Conservation (phyloP, 2,329 filamentous ascomycete genomes). For the Saccharata proteae region DNA sequence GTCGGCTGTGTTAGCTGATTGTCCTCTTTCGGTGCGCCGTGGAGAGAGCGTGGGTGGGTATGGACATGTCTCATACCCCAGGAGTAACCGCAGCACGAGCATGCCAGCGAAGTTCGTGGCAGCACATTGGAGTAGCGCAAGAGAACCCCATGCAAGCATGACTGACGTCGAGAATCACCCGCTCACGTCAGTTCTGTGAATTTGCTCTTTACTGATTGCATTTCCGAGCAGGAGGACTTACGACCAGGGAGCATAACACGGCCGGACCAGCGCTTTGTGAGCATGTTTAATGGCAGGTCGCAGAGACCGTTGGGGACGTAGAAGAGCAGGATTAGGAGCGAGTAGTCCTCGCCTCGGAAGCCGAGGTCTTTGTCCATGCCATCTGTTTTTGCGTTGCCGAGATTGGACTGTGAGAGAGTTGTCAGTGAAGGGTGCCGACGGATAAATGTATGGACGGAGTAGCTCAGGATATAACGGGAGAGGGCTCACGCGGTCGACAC, state of each 20-base stretch:
- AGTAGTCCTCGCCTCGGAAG: slow-evolving; percentile 32
- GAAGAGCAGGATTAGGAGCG: slow-evolving; percentile 36
- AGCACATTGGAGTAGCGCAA: slow-evolving; percentile 37
- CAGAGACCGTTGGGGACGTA: slow-evolving; percentile 40
- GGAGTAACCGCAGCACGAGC: slow-evolving; percentile 37
- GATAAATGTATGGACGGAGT: slow-evolving; percentile 10
- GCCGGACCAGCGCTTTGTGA: slow-evolving; percentile 37
- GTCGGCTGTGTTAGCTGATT: too few relatives aligned
- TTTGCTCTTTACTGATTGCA: slow-evolving; percentile 5
- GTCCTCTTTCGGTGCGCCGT: too few relatives aligned
- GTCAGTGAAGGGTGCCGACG: background rate
- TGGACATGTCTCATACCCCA: too few relatives aligned
- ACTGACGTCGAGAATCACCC: slow-evolving; percentile 11
- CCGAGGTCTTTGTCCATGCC: slow-evolving; percentile 32
- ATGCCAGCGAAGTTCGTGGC: slow-evolving; percentile 37
- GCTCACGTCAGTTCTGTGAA: slow-evolving; percentile 8
- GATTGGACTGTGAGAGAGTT: slow-evolving; percentile 24
- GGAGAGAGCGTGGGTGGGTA: too few relatives aligned
- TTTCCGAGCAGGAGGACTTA: slow-evolving; percentile 8
- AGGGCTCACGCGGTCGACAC: slow-evolving; percentile 16
- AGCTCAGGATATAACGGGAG: slow-evolving; percentile 8
- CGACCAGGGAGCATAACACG: slow-evolving; percentile 27
- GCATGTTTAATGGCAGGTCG: slow-evolving; percentile 37
- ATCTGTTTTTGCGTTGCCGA: slow-evolving; percentile 41
- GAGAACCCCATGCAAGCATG: slow-evolving; percentile 38